Conservation (phyloP, 2,329 filamentous ascomycete genomes). For the Incumbomyces lentus region DNA sequence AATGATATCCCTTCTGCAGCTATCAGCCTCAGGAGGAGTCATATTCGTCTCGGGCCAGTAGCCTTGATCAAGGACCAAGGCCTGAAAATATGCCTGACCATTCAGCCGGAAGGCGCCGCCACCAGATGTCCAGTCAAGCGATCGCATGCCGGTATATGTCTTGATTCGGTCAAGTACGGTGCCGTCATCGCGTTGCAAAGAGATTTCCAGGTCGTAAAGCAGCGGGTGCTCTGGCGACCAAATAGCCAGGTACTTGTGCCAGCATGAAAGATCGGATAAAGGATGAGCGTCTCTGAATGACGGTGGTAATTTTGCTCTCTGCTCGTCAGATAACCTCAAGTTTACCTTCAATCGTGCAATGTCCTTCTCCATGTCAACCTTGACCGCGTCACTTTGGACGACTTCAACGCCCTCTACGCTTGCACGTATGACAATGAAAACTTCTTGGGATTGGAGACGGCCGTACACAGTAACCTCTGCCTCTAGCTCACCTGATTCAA, state of each 20-base stretch:
- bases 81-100: conserved; percentile 57
- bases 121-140: conserved; percentile 49
- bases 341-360: background rate
- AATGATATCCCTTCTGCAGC: conserved; percentile 57
- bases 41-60: conserved; percentile 63
- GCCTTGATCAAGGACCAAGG: conserved; percentile 60
- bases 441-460: conserved; percentile 23
- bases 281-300: conserved; percentile 46
- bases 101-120: conserved; percentile 55
- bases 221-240: conserved; percentile 56
- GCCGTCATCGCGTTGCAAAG: conserved; percentile 22
- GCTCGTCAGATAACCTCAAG: conserved; percentile 1
- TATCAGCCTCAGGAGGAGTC: conserved; percentile 53
- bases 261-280: conserved; percentile 44
- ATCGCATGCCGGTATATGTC: conserved; percentile 51
- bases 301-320: conserved; percentile 11
- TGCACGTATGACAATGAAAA: conserved; percentile 41
- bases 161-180: conserved; percentile 45
- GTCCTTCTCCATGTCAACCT: conserved; percentile 31
- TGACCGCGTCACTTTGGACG: conserved; percentile 35
- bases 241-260: conserved; percentile 48
- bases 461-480: conserved; percentile 40
- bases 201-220: conserved; percentile 55
- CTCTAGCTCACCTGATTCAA: conserved; percentile 44
- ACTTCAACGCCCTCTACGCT: conserved; percentile 42